Conservation (phyloP, 2,329 filamentous ascomycete genomes). For the Epicoccum nigrum region DNA sequence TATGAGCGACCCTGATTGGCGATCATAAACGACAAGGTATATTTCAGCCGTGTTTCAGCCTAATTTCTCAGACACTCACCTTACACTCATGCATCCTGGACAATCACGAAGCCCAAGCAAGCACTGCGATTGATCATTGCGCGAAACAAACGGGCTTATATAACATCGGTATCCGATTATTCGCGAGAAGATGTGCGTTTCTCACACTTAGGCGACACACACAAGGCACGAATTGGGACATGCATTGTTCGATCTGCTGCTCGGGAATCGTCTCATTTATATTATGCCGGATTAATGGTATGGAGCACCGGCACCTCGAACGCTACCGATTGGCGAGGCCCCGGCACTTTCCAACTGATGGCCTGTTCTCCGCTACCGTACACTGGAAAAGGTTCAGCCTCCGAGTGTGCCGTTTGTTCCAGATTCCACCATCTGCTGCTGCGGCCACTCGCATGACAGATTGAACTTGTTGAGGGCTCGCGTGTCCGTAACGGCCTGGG, state of each 20-base stretch:
- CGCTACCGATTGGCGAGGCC: neutral
- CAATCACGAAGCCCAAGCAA: conserved; percentile 14
- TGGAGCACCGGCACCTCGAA: conserved; percentile 1
- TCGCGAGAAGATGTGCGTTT: conserved; percentile 6
- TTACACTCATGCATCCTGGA: conserved; percentile 16
- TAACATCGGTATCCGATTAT: neutral
- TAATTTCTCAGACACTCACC: conserved; percentile 29
- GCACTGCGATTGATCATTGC: neutral
- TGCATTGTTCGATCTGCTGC: conserved; percentile 7
- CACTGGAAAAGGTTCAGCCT: conserved; percentile 1
- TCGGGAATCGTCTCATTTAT: conserved; percentile 3
- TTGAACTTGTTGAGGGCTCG: conserved; percentile 14
- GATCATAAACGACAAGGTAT: neutral
- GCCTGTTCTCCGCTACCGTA: neutral
- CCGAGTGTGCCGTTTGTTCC: conserved; percentile 1
- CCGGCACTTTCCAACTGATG: neutral
- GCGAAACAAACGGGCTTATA: conserved; percentile 4
- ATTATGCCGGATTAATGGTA: conserved; percentile 2
- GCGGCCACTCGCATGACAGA: conserved; percentile 19
- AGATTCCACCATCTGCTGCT: conserved; percentile 7
- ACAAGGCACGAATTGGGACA: neutral
- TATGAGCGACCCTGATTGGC: neutral
- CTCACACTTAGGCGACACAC: neutral
- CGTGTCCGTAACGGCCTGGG: conserved; percentile 20
- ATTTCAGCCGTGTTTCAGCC: conserved; percentile 30